Conservation (phyloP, 176 grass and related monocot species). For the Avena eriantha region DNA sequence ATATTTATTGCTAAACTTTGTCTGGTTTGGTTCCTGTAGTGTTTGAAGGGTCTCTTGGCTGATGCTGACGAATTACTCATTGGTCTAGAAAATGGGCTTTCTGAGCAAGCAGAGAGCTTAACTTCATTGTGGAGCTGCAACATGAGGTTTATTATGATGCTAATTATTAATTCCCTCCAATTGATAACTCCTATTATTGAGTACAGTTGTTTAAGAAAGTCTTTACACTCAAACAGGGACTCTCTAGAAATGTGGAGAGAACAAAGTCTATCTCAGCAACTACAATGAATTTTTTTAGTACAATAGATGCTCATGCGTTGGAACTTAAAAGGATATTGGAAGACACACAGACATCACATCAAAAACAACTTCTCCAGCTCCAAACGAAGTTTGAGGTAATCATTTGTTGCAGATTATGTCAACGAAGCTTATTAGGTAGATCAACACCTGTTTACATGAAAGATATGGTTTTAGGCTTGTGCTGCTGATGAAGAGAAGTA, state of each 20-base stretch:
- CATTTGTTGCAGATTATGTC: constrained; percentile 29
- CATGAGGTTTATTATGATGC: constrained; percentile 54
- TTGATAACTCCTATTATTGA: constrained; percentile 21
- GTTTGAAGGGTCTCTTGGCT: constrained; percentile 59
- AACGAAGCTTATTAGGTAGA: constrained; percentile 1
- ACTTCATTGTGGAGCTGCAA: constrained; percentile 65
- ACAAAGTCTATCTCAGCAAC: constrained; percentile 72
- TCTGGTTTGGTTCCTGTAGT: constrained; percentile 49
- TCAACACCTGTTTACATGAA: constrained; percentile 21
- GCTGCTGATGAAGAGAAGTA: constrained; percentile 75
- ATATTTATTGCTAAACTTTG: constrained; percentile 10
- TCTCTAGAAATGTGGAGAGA: constrained; percentile 65
- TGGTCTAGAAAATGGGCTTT: constrained; percentile 59
- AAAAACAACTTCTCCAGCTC: constrained; percentile 68
- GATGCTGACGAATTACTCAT: constrained; percentile 64
- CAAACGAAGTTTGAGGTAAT: constrained; percentile 82
- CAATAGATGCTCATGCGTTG: constrained; percentile 65
- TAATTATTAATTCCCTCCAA: neutral
- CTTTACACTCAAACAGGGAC: constrained; percentile 51
- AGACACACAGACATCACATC: constrained; percentile 65
- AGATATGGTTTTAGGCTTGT: constrained; percentile 56
- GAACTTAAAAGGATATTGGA: constrained; percentile 65
- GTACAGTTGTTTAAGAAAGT: constrained; percentile 34
- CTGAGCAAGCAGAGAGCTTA: constrained; percentile 64
- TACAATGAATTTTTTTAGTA: constrained; percentile 64